Percentiles rank a stretch among this genome's conserved stretches.
phyloP scores from a whole-genome alignment of 108 stramenopile species.

The Craspedostauros australis region DNA sequence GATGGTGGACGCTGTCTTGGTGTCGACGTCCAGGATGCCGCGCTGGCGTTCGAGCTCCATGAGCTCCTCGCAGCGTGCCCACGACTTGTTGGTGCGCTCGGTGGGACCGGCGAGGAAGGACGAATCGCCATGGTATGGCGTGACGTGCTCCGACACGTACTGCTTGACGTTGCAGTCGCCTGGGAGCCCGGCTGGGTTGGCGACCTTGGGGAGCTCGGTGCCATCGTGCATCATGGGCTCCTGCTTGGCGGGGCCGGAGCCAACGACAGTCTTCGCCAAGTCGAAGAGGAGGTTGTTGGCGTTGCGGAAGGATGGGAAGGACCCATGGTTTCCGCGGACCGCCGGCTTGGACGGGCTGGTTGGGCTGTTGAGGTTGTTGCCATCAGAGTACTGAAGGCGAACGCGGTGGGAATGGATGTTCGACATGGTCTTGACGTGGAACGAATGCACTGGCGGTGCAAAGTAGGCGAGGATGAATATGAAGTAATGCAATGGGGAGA shows the following conservation, averaged over 20 bases:
- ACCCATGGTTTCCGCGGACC: conserved; percentile 25
- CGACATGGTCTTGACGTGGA: no score
- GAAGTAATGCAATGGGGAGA: no score
- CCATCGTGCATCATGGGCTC: background rate
- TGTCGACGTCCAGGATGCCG: conserved; percentile 53
- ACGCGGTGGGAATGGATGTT: no score
- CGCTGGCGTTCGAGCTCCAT: conserved; percentile 42
- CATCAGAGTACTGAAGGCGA: no score
- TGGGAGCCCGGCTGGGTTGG: conserved; percentile 27
- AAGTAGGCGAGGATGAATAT: no score
- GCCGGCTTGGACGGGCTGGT: no score
- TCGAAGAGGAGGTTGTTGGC: background rate
- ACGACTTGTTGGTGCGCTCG: conserved; percentile 36
- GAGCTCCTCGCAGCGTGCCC: conserved; percentile 35
- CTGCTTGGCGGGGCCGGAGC: background rate
- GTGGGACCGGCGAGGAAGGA: conserved; percentile 46
- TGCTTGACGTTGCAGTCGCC: conserved; percentile 61
- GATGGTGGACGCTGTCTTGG: conserved; percentile 46
- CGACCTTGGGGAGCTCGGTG: conserved; percentile 1
- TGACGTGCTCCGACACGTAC: conserved; percentile 32
- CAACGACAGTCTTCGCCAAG: background rate
- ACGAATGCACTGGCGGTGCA: no score
- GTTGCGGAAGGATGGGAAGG: conserved; percentile 13
- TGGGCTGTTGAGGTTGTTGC: no score
- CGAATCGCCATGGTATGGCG: conserved; percentile 43